Base-by-base conservation (phyloP, 179 eudicot species). In the Sideroxylon spinosum region DNA sequence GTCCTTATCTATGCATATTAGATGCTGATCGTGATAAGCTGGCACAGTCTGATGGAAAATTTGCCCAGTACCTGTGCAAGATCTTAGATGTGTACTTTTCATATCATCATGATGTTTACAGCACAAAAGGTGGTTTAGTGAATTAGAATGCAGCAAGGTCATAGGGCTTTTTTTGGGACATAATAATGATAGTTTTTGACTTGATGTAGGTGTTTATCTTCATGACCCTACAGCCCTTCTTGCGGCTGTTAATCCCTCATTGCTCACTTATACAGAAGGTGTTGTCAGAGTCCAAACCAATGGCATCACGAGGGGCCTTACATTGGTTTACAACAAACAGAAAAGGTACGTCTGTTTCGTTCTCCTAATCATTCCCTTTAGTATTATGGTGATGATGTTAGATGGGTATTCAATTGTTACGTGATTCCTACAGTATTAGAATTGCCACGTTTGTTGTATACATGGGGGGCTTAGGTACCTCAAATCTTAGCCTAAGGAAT, bases 211-310 rank as follows among this genome's bases (percentile, higher is more conserved):
- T 78, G 97, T 92, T 76, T 95, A 93, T 78, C 96, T 95, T 81
- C 99, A 95, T 60, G 99, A 95, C 86, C 99, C 98, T 59, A 85
- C 97, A 6, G 79, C 97, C 71, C 62, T 93, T 80, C 87, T 95
- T 74, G 98, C 92, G 80, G 99, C 99, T 76, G 88, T 93, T 77
- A 80, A 93, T 81, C 98, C 99, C 73, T 93, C 99, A 49, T 81
- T 95, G 59, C 60, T 95, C 74, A 95, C 99, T 60, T 95, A 83
- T 75, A 83, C 85, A 48, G 96, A 95, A 84, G 99, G 99, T 62
- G 92, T 79, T 32, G 92, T 91, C 19, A 88, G 99, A 81, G 98
- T 95, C 76, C 99, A 95, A 82, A 92, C 89, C 48, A 82, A 50
- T 29, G 99, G 99, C 78, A 92, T 95, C 83, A 86, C 88, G 5